These are phyloP conservation scores for Clonostachys rhizophaga DNA, from an alignment of 2,329 filamentous ascomycete species.

Conservation along the genomic window DNA sequence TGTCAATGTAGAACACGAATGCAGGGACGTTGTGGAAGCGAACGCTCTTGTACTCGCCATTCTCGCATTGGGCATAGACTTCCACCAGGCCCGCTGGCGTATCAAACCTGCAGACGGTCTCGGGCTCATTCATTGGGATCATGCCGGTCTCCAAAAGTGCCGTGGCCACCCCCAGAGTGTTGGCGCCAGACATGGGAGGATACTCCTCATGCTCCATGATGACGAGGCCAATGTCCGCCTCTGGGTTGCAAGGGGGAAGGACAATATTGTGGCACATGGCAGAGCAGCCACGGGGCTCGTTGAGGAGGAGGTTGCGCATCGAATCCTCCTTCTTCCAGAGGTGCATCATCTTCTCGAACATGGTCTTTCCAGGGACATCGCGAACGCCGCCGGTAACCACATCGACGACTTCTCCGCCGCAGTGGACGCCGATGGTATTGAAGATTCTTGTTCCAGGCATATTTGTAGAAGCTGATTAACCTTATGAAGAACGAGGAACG, in stretches of 20 bases:
- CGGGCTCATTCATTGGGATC: constrained; percentile 35
- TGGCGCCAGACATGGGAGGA: constrained; percentile 30
- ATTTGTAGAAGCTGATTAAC: no score
- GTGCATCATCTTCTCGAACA: constrained; percentile 41
- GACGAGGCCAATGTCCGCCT: constrained; percentile 36
- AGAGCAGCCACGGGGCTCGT: constrained; percentile 38
- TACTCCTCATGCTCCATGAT: constrained; percentile 42
- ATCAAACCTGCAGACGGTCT: constrained; percentile 32
- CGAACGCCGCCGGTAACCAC: constrained; percentile 41
- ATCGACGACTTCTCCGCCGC: constrained; percentile 38
- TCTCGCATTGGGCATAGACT: constrained; percentile 31
- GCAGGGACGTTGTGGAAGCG: constrained; percentile 38
- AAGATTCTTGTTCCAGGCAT: neutral
- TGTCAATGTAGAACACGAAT: constrained; percentile 32
- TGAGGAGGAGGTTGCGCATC: constrained; percentile 33
- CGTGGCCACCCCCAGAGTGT: constrained; percentile 35
- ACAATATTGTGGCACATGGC: constrained; percentile 32
- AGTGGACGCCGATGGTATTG: neutral
- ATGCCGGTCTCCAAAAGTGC: constrained; percentile 42
- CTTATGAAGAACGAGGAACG: no score
- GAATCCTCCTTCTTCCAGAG: constrained; percentile 31
- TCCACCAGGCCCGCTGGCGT: constrained; percentile 36
- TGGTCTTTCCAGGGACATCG: constrained; percentile 33
- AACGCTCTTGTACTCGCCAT: constrained; percentile 35
- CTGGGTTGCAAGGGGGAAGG: constrained; percentile 33